Percentiles rank a stretch among this genome's conserved stretches.
phyloP scores from a whole-genome alignment of 2,329 filamentous ascomycete genomes.

The Ustulina deusta region DNA sequence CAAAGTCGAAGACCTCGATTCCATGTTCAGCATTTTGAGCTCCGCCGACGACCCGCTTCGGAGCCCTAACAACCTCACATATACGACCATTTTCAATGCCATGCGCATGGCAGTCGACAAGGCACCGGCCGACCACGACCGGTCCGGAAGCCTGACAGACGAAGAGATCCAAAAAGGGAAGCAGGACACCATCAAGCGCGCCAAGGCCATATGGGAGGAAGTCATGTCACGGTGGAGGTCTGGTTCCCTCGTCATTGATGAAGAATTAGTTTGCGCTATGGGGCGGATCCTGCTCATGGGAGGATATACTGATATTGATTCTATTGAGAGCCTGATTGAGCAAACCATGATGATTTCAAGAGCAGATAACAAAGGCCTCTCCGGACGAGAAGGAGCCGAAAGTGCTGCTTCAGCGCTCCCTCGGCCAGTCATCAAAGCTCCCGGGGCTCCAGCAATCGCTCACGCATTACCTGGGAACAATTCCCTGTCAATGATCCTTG shows the following conservation, averaged over 20 bases:
- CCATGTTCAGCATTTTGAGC: slow-evolving; percentile 81
- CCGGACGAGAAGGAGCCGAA: slow-evolving; percentile 19
- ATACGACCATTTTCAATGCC: slow-evolving; percentile 84
- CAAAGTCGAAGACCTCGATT: slow-evolving; percentile 79
- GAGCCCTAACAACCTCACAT: slow-evolving; percentile 78
- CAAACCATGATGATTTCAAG: slow-evolving; percentile 81
- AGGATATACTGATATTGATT: slow-evolving; percentile 71
- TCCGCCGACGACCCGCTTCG: slow-evolving; percentile 74
- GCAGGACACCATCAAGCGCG: slow-evolving; percentile 70
- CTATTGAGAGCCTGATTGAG: slow-evolving; percentile 80
- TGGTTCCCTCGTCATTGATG: slow-evolving; percentile 79
- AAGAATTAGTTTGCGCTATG: slow-evolving; percentile 84
- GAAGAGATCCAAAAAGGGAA: slow-evolving; percentile 53
- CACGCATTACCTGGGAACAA: slow-evolving; percentile 64
- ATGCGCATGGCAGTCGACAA: slow-evolving; percentile 65
- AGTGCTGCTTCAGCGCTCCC: slow-evolving; percentile 6
- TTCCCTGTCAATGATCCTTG: slow-evolving; percentile 76
- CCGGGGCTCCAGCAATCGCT: slow-evolving; percentile 41
- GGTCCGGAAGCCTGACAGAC: slow-evolving; percentile 46
- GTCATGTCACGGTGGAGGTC: slow-evolving; percentile 80
- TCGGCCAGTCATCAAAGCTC: slow-evolving; percentile 32
- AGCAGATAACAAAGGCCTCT: slow-evolving; percentile 58
- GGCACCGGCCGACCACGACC: slow-evolving; percentile 8
- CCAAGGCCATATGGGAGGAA: slow-evolving; percentile 83
- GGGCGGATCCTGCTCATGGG: slow-evolving; percentile 79